These are phyloP conservation scores for Paramarasmius palmivorus DNA, from an alignment of 1,284 basidiomycete genomes.

Conservation along the genomic window DNA sequence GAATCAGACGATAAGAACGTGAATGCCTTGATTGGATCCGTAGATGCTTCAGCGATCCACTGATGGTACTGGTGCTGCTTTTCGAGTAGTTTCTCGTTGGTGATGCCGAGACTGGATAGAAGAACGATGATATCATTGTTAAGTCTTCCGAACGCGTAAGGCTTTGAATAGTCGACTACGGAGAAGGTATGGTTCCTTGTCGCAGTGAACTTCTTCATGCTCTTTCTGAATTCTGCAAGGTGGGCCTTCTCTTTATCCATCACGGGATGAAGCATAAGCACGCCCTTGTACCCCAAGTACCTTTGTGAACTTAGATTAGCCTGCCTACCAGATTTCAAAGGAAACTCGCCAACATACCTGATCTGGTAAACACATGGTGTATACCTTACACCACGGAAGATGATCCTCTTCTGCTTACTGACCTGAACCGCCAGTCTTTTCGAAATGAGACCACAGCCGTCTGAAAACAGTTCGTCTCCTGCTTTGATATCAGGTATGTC, in stretches of 20 bases:
- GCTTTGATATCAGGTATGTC: slow-evolving; percentile 61
- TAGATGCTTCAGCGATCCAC: slow-evolving; percentile 52
- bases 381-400: slow-evolving; percentile 54
- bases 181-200: slow-evolving; percentile 59
- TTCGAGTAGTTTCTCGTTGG: slow-evolving; percentile 48
- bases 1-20: slow-evolving; percentile 59
- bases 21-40: slow-evolving; percentile 46
- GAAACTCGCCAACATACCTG: slow-evolving; percentile 34
- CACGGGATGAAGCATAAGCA: slow-evolving; percentile 61
- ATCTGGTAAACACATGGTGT: slow-evolving; percentile 65
- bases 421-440: slow-evolving; percentile 49
- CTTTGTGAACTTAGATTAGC: slow-evolving; percentile 27
- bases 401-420: slow-evolving; percentile 51
- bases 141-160: slow-evolving; percentile 60
- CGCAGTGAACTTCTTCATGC: slow-evolving; percentile 67
- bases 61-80: slow-evolving; percentile 60
- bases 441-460: slow-evolving; percentile 67
- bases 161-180: slow-evolving; percentile 60
- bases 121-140: slow-evolving; percentile 71
- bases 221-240: slow-evolving; percentile 58
- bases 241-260: slow-evolving; percentile 45
- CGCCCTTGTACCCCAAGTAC: slow-evolving; percentile 65
- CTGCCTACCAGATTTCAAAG: not conserved
- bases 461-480: slow-evolving; percentile 61
- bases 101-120: slow-evolving; percentile 59